Conservation (phyloP, 352 stramenopile species). For the Globisporangium paroecandrum region DNA sequence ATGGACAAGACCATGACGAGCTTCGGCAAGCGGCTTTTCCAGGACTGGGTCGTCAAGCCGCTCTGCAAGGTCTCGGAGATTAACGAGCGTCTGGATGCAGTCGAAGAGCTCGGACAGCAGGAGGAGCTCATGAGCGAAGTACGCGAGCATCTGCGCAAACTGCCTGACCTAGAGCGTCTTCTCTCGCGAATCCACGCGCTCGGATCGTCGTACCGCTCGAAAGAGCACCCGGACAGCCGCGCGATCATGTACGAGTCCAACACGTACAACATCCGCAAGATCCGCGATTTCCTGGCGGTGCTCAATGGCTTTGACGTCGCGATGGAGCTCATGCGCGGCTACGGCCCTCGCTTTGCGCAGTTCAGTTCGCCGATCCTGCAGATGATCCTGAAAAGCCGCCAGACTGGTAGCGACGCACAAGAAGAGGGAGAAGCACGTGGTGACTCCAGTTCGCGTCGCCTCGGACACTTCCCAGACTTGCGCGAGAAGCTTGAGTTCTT, state of each 20-base stretch:
- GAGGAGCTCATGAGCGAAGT: slow-evolving; percentile 77
- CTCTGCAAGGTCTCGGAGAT: slow-evolving; percentile 94
- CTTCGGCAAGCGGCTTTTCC: slow-evolving; percentile 94
- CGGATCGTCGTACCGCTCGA: slow-evolving; percentile 77
- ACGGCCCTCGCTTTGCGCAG: slow-evolving; percentile 68
- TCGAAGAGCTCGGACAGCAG: slow-evolving; percentile 91
- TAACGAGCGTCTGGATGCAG: slow-evolving; percentile 93
- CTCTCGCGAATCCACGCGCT: slow-evolving; percentile 96
- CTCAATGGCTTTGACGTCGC: slow-evolving; percentile 88
- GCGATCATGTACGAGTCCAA: slow-evolving; percentile 97
- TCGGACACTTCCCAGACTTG: slow-evolving; percentile 89
- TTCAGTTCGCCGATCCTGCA: slow-evolving; percentile 55
- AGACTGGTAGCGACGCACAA: background rate
- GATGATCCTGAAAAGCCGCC: slow-evolving; percentile 44
- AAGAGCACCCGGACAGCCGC: slow-evolving; percentile 93
- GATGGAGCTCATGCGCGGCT: slow-evolving; percentile 78
- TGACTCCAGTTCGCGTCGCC: background rate
- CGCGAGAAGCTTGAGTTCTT: slow-evolving; percentile 93
- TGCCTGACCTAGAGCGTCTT: slow-evolving; percentile 96
- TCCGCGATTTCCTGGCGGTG: slow-evolving; percentile 90
- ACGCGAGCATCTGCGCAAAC: slow-evolving; percentile 78
- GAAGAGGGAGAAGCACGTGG: too few relatives aligned
- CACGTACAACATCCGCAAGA: slow-evolving; percentile 98
- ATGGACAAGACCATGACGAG: slow-evolving; percentile 90
- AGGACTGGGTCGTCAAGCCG: slow-evolving; percentile 96